A percentile compares a stretch with the other conserved stretches of the same genome.
phyloP scores from a whole-genome alignment of 2,329 filamentous ascomycete species.

The Trichophyton rubrum region DNA sequence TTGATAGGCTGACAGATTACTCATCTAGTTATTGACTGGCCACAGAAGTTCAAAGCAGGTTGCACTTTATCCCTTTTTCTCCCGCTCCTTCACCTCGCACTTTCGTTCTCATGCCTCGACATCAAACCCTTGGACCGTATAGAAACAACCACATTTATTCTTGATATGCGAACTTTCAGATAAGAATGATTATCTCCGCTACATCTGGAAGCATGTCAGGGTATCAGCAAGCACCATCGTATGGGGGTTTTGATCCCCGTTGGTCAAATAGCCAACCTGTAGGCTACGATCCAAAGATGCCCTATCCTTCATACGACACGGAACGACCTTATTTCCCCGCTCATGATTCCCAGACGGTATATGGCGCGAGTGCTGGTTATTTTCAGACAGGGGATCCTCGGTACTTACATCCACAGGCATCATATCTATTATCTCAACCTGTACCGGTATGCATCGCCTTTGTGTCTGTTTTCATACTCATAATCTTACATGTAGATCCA shows the following conservation, averaged over 20 bases:
- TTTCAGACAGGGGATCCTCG: neutral
- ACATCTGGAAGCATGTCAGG: constrained; percentile 25
- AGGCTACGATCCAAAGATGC: constrained; percentile 18
- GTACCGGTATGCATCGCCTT: neutral
- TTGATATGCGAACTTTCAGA: neutral
- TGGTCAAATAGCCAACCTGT: constrained; percentile 22
- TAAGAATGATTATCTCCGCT: neutral
- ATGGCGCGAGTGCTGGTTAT: neutral
- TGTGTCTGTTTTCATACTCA: neutral
- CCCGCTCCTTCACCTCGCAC: neutral
- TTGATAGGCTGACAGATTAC: neutral
- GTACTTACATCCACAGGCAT: neutral
- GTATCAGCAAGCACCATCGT: constrained; percentile 36
- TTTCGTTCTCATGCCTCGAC: neutral
- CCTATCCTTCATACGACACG: constrained; percentile 12
- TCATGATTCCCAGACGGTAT: neutral
- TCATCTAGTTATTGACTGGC: no score
- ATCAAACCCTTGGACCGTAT: neutral
- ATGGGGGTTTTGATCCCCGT: constrained; percentile 26
- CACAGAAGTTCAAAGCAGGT: neutral
- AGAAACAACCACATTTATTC: neutral
- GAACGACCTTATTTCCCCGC: neutral
- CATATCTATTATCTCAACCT: neutral
- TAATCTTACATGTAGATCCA: neutral
- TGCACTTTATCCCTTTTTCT: neutral